Conservation (phyloP, 257 asterid genomes). For the Solanum habrochaites region DNA sequence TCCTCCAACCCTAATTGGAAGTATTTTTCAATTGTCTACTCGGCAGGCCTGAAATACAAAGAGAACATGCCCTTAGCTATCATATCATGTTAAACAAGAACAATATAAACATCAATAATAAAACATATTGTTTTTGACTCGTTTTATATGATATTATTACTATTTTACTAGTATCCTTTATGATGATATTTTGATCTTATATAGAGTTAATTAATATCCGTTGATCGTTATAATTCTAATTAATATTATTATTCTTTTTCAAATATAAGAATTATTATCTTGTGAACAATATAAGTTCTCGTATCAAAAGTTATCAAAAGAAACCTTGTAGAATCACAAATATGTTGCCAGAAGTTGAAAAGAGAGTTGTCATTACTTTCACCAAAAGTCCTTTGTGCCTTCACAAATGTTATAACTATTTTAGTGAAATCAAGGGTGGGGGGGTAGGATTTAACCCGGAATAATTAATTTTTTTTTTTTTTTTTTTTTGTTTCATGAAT, state of each 20-base stretch:
- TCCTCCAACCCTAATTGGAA: too few relatives aligned
- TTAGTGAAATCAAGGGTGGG: neutral
- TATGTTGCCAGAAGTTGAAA: neutral
- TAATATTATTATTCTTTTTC: neutral
- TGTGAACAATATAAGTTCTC: neutral
- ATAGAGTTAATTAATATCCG: too few relatives aligned
- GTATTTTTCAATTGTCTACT: neutral
- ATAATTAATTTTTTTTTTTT: too few relatives aligned
- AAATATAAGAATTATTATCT: neutral
- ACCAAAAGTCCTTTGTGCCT: neutral
- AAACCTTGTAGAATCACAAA: neutral
- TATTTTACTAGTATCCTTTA: neutral
- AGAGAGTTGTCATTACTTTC: neutral
- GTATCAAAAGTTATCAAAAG: neutral
- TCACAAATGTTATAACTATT: neutral
- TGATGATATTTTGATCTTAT: too few relatives aligned
- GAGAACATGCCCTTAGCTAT: neutral
- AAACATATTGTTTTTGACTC: neutral
- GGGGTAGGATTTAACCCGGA: neutral
- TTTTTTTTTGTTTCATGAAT: too few relatives aligned
- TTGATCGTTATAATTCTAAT: neutral
- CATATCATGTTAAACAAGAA: neutral
- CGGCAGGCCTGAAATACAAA: neutral
- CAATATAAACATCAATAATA: neutral
- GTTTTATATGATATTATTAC: neutral